Percentiles rank a stretch among this genome's conserved stretches.
phyloP scores from a whole-genome alignment of 345 rosid species.

The Alliaria petiolata region DNA sequence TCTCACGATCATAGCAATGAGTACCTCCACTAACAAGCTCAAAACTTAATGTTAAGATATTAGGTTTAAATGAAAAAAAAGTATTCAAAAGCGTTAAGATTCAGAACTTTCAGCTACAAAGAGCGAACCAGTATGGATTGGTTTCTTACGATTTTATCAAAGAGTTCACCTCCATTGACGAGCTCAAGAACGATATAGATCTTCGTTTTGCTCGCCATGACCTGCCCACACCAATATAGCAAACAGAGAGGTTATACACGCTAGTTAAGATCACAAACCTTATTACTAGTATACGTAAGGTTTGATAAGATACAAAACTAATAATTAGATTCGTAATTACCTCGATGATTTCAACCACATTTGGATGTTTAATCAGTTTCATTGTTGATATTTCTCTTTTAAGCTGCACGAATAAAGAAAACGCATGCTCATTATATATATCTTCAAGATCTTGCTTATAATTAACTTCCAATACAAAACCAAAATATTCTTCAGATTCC shows the following conservation, averaged over 20 bases:
- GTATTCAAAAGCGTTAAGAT: neutral
- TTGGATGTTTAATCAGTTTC: slow-evolving; percentile 97
- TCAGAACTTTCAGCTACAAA: neutral
- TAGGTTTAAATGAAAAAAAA: neutral
- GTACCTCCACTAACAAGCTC: slow-evolving; percentile 70
- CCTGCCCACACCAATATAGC: slow-evolving; percentile 39
- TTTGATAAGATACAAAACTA: neutral
- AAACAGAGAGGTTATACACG: neutral
- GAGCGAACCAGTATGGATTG: neutral
- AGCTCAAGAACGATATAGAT: slow-evolving; percentile 89
- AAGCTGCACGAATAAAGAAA: slow-evolving; percentile 38
- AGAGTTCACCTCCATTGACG: slow-evolving; percentile 88
- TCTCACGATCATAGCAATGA: slow-evolving; percentile 69
- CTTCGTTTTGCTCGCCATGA: slow-evolving; percentile 87
- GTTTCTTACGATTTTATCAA: slow-evolving; percentile 80
- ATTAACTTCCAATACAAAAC: neutral
- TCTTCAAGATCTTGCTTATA: neutral
- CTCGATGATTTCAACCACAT: slow-evolving; percentile 80
- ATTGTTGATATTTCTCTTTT: slow-evolving; percentile 90
- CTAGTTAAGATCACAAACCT: neutral
- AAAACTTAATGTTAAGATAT: slow-evolving; percentile 12
- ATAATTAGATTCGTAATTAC: slow-evolving; percentile 27
- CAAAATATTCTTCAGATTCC: neutral
- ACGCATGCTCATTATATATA: neutral
- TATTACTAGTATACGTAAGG: neutral